Conservation (phyloP, 2,329 filamentous ascomycete species). For the Aspergillus sp. region DNA sequence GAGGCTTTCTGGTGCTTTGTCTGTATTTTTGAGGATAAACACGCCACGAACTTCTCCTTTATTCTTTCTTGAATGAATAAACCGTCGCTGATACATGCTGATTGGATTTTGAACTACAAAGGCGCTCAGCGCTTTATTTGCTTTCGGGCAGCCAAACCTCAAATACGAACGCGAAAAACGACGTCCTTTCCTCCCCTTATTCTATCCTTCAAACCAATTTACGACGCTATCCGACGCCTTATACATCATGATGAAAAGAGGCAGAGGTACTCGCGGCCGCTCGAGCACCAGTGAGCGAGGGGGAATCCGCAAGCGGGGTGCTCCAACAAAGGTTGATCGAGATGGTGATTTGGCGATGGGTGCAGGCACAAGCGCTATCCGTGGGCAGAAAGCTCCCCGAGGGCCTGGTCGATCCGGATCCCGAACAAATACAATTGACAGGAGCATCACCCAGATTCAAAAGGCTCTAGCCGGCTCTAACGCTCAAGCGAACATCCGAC, state of each 20-base stretch:
- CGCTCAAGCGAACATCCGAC: conserved; percentile 41
- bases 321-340: conserved; percentile 50
- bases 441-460: conserved; percentile 37
- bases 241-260: conserved; percentile 31
- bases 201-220: background rate
- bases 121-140: conserved; percentile 29
- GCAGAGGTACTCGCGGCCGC: conserved; percentile 31
- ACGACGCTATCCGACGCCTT: background rate
- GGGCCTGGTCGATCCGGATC: conserved; percentile 26
- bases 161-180: background rate
- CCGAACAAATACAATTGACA: conserved; percentile 28
- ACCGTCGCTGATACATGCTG: conserved; percentile 23
- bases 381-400: conserved; percentile 36
- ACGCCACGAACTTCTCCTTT: background rate
- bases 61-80: background rate
- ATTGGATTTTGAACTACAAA: conserved; percentile 18
- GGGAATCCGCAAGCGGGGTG: conserved; percentile 53
- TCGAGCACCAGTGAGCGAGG: conserved; percentile 39
- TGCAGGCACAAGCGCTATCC: conserved; percentile 32
- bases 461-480: conserved; percentile 34
- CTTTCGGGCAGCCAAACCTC: conserved; percentile 5
- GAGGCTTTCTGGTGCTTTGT: background rate
- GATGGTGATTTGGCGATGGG: conserved; percentile 66
- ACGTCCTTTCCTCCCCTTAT: background rate
- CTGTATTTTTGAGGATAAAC: background rate